Conservation (phyloP, 495 filamentous ascomycete species). For the Talaromyces thailandensis region DNA sequence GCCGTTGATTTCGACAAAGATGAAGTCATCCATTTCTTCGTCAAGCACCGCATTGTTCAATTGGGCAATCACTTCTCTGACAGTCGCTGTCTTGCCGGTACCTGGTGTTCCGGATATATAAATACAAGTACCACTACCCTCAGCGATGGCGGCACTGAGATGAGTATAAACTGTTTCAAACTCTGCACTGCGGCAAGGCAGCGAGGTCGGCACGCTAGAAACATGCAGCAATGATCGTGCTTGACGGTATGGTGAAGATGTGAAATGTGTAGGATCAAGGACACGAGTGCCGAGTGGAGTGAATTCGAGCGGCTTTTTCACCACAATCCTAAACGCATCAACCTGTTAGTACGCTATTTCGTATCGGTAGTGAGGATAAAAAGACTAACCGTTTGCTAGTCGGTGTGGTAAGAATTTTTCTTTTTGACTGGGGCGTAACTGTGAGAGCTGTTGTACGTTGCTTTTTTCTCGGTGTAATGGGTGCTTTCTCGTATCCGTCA, state of each 20-base stretch:
- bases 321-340: conserved; percentile 45
- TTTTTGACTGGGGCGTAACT: conserved; percentile 50
- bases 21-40: conserved; percentile 97
- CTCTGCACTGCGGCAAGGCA: conserved; percentile 89
- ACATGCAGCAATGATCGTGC: conserved; percentile 88
- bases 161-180: conserved; percentile 88
- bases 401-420: conserved; percentile 55
- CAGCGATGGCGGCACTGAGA: conserved; percentile 88
- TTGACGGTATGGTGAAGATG: conserved; percentile 84
- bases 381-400: conserved; percentile 51
- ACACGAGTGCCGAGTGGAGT: conserved; percentile 85
- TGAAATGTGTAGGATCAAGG: conserved; percentile 65
- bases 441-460: conserved; percentile 42
- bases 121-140: conserved; percentile 88
- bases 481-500: conserved; percentile 37
- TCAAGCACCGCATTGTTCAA: conserved; percentile 74
- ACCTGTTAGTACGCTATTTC: background rate
- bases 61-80: conserved; percentile 87
- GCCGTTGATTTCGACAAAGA: conserved; percentile 98
- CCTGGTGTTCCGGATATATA: conserved; percentile 99
- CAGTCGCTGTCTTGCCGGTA: conserved; percentile 98
- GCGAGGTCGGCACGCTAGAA: conserved; percentile 75
- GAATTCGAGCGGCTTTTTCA: conserved; percentile 92
- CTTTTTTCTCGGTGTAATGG: conserved; percentile 51
- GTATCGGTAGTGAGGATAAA: background rate